phyloP scores from a whole-genome alignment of 2,329 filamentous ascomycete species.

The Aspergillus sp. region DNA sequence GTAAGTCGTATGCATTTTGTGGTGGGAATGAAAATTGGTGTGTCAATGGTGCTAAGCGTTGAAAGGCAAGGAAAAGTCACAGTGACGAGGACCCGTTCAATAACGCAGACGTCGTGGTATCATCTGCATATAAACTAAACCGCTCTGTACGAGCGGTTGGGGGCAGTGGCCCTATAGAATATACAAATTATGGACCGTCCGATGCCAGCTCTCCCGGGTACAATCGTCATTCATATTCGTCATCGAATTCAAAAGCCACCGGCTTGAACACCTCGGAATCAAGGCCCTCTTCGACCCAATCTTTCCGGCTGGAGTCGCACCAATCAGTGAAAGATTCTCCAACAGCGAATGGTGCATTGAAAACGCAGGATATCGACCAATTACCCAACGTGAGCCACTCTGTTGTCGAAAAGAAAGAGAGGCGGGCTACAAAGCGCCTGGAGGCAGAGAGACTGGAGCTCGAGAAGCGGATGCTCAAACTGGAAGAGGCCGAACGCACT shows the following conservation, averaged over 20 bases:
- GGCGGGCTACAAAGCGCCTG: slow-evolving; percentile 31
- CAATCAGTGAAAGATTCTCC: slow-evolving; percentile 10
- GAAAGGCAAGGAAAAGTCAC: slow-evolving; percentile 7
- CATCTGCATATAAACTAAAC: background rate
- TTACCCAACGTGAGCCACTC: slow-evolving; percentile 23
- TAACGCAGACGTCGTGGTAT: background rate
- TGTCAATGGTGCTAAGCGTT: background rate
- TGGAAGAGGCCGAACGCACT: slow-evolving; percentile 26
- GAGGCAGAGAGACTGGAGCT: slow-evolving; percentile 34
- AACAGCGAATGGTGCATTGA: slow-evolving; percentile 1
- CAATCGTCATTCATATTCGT: background rate
- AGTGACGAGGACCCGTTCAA: background rate
- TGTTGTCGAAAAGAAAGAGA: slow-evolving; percentile 24
- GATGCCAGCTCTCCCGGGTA: background rate
- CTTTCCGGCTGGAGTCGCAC: background rate
- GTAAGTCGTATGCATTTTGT: slow-evolving; percentile 13
- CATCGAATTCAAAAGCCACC: background rate
- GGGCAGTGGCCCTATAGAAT: background rate
- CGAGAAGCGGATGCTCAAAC: slow-evolving; percentile 21
- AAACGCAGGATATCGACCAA: slow-evolving; percentile 15
- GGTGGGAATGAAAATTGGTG: background rate
- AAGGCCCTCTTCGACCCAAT: slow-evolving; percentile 3
- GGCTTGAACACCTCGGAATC: background rate
- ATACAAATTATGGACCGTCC: background rate
- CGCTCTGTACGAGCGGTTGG: background rate